Base-by-base conservation (phyloP, 305 asterid genomes). In the Fraxinus sp. region DNA sequence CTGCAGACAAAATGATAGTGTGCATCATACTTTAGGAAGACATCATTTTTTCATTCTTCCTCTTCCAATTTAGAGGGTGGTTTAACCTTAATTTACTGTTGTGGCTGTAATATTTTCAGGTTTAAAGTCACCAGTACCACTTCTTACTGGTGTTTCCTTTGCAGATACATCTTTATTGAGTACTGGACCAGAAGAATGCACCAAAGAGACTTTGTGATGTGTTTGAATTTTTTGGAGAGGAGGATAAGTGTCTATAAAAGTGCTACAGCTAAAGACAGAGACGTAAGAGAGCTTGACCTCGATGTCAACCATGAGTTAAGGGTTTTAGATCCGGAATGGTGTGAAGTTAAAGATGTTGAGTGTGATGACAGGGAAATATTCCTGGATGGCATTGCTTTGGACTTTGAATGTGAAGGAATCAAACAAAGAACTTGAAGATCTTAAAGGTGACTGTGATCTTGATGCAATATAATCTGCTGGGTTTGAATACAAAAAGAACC, bases 401-500 rank as follows among this genome's bases (percentile, higher is more conserved):
- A 39, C 81, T 82, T 82, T 79, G 82, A 82, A 77, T n/a, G 39
- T 76, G 84, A 72, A 39, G 81, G 39, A 76, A 76, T 5, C 22
- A 57, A 82, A 76, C 59, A 78, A 74, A 78, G 79, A 74, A 81
- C 36, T 57, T 36, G 32, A 49, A 2, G 85, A 68, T 71, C 68
- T 83, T 28, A 80, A 79, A 84, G 84, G 85, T 57, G 88, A 84
- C 80, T 44, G 59, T 46, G 87, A 81, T 74, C 80, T 85, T 24
- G 82, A 83, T 72, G 84, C 78, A 41, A 78, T 78, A 79, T 85
- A 78, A 80, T 83, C 85, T 28, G 88, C 84, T 78, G 39, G 80
- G 80, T 70, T 11, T 32, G 83, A 74, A 39, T 85, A 81, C 46
- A 89, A 74, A 49, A 85, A 76, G 78, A 84, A 85, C 28, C 76